Base-by-base conservation (phyloP, 441 rosid species). In the Croton setiger region DNA sequence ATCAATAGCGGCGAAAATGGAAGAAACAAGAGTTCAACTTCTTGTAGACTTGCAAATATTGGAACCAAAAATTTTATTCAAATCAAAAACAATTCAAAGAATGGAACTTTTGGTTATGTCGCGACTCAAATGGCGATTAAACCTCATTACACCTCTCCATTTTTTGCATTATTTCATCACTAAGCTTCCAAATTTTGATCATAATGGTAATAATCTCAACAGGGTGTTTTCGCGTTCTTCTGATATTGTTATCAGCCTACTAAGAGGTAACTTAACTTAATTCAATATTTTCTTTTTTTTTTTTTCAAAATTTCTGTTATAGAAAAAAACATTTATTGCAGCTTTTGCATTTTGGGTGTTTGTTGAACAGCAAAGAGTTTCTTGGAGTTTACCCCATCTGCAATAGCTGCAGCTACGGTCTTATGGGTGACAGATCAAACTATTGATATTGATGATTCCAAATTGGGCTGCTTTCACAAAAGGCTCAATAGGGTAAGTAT, bases 1-100 rank as follows among this genome's bases (percentile, higher is more conserved):
- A 57, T 74, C 80, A 44, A 9, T 80, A 64, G 83, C 86, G 20
- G 77, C 84, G 53, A 83, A 83, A 72, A 27, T 83, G 79, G 86
- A 80, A 70, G 86, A 80, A 76, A 70, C 71, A 57, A 64, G 43
- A 9, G 75, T 76, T 23, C 83, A 74, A 18, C 10, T 69, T 74
- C 82, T 76, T 36, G 27, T 74, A 57, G 80, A 83, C 74, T 37
- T 83, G 66, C 82, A 83, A 68, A 63, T 59, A 23, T 18, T 74
- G 11, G 72, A 76, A 64, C 82, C 84, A 56, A 78, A 58, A 64
- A 72, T 75, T 54, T 53, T 78, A 33, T 80, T 80, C 44, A 76
- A 74, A 49, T 75, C 82, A 36, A 71, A 70, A 31, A 74, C 83
- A 60, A 69, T 78, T 57, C 83, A 73, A 55, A 66, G 79, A 20